Conservation (phyloP, 108 stramenopile species). For the Conticribra guillardii region DNA sequence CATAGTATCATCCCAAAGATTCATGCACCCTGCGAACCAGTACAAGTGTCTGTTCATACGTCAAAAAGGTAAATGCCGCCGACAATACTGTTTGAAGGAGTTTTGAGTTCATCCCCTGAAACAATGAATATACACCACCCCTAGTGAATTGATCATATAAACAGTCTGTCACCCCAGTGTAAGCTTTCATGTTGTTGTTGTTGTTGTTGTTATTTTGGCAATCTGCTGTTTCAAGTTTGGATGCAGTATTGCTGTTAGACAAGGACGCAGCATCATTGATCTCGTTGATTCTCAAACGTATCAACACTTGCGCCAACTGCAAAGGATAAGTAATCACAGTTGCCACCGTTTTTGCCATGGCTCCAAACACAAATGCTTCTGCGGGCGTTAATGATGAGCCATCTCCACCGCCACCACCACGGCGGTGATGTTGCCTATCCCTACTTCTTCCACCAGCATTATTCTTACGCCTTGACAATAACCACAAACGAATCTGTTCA, state of each 20-base stretch:
- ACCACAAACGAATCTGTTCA: constrained; percentile 73
- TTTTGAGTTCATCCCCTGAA: constrained; percentile 91
- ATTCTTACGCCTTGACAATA: constrained; percentile 9
- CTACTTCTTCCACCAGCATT: constrained; percentile 4
- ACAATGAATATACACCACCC: constrained; percentile 75
- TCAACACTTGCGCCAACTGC: constrained; percentile 71
- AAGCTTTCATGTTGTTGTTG: constrained; percentile 7
- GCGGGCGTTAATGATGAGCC: constrained; percentile 46
- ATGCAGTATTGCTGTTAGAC: neutral
- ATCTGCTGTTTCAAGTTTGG: too few species aligned
- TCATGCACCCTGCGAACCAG: constrained; percentile 39
- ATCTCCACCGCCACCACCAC: too few species aligned
- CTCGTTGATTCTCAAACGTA: constrained; percentile 57
- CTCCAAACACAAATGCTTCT: constrained; percentile 89
- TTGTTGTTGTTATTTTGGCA: neutral
- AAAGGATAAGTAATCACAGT: constrained; percentile 90
- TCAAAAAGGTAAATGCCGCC: constrained; percentile 86
- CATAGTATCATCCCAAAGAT: too few species aligned
- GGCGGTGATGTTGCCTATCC: too few species aligned
- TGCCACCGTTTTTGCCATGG: constrained; percentile 87
- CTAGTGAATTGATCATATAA: constrained; percentile 62
- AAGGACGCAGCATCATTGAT: neutral
- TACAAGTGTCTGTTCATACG: constrained; percentile 85
- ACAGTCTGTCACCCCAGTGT: constrained; percentile 76
- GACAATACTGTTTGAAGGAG: constrained; percentile 91